Evolutionary conservation across 331 rosid species (phyloP).

Genomic region (Malus hybrid): DNA sequence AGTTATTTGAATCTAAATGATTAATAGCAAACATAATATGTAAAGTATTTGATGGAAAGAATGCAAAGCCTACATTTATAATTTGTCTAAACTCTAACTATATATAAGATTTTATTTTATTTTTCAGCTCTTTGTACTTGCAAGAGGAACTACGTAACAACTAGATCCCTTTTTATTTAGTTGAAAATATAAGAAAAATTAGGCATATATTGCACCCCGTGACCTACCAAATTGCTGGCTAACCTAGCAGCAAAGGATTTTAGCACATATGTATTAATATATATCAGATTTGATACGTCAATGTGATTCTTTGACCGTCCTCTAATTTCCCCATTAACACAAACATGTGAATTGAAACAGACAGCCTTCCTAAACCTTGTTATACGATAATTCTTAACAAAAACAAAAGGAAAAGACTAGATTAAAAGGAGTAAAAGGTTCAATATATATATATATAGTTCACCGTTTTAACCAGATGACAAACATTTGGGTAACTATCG

Average conservation of each 20-base stretch:
- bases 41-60: background rate
- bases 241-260: slow-evolving; percentile 1
- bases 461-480: background rate
- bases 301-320: background rate
- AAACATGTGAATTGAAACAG: slow-evolving; percentile 6
- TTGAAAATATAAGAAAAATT: background rate
- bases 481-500: background rate
- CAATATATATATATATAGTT: no score
- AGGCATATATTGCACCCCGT: slow-evolving; percentile 2
- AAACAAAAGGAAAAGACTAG: background rate
- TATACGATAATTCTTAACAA: background rate
- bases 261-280: background rate
- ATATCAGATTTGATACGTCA: background rate
- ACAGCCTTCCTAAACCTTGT: slow-evolving; percentile 1
- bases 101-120: no score
- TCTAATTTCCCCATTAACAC: background rate
- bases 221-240: background rate
- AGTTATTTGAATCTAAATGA: no score
- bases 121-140: background rate
- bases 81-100: no score
- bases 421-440: background rate
- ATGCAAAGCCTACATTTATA: background rate
- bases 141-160: background rate
- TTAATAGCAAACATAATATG: background rate
- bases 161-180: background rate